phyloP scores from a whole-genome alignment of 768 basidiomycete genomes.

The Russula ochroleuca region DNA sequence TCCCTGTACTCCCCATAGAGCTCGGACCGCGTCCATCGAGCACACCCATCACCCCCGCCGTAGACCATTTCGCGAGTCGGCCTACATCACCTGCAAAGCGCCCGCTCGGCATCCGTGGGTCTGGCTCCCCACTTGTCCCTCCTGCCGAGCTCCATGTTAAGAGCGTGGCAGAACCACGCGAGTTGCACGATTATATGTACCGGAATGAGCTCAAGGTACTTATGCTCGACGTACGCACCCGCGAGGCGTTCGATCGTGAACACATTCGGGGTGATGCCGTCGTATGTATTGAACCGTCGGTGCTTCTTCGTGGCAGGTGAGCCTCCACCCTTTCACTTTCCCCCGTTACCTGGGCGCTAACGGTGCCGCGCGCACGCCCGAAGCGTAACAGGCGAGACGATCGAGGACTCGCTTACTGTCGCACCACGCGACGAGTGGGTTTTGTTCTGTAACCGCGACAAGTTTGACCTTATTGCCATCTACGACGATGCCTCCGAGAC shows the following conservation, averaged over 20 bases:
- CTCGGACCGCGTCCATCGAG: constrained; percentile 59
- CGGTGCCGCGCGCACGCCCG: neutral
- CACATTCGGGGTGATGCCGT: constrained; percentile 65
- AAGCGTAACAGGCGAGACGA: constrained; percentile 60
- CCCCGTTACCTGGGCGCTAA: neutral
- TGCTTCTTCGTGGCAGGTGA: constrained; percentile 66
- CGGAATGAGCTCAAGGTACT: constrained; percentile 61
- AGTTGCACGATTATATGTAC: constrained; percentile 40
- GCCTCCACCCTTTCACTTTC: constrained; percentile 29
- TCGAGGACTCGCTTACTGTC: constrained; percentile 72
- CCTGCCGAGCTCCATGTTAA: constrained; percentile 29
- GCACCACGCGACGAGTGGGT: constrained; percentile 65
- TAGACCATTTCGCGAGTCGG: constrained; percentile 55
- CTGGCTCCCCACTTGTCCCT: constrained; percentile 38
- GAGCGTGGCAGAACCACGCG: constrained; percentile 34
- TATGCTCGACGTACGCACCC: constrained; percentile 76
- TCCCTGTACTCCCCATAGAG: constrained; percentile 45
- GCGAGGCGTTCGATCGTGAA: constrained; percentile 70
- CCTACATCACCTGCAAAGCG: constrained; percentile 46
- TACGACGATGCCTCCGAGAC: constrained; percentile 67
- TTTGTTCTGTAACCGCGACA: constrained; percentile 80
- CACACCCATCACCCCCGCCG: constrained; percentile 59
- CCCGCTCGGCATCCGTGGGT: constrained; percentile 41
- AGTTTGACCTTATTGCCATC: constrained; percentile 83
- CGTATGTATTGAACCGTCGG: constrained; percentile 81